Conservation (phyloP, 2,329 filamentous ascomycete species). For the Pseudodiploospora longispora region DNA sequence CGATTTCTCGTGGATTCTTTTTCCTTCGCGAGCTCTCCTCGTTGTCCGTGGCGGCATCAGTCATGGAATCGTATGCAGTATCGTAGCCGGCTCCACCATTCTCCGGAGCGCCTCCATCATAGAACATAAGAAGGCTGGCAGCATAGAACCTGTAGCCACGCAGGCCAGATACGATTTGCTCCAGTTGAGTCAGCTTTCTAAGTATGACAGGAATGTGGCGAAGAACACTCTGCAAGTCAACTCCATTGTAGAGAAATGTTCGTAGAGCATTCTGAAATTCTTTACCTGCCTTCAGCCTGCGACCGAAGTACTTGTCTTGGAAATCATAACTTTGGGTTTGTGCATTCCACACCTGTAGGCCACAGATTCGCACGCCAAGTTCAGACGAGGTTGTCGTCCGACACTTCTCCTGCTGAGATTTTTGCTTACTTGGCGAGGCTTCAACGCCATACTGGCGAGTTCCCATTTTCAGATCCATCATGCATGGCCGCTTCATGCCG, state of each 20-base stretch:
- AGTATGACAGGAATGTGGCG: slow-evolving; percentile 84
- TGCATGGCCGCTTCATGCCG: slow-evolving; percentile 93
- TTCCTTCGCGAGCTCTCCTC: slow-evolving; percentile 43
- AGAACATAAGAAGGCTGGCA: slow-evolving; percentile 88
- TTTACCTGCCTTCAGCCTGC: slow-evolving; percentile 73
- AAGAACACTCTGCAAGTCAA: slow-evolving; percentile 69
- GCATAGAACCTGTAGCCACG: slow-evolving; percentile 92
- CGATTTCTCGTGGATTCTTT: slow-evolving; percentile 56
- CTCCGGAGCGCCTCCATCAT: slow-evolving; percentile 69
- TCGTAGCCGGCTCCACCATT: slow-evolving; percentile 32
- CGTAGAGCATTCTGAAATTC: slow-evolving; percentile 87
- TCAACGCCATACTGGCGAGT: slow-evolving; percentile 95
- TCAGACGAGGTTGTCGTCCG: slow-evolving; percentile 84
- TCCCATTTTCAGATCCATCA: slow-evolving; percentile 97
- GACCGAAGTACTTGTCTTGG: slow-evolving; percentile 95
- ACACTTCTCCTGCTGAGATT: slow-evolving; percentile 89
- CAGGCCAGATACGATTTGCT: slow-evolving; percentile 71
- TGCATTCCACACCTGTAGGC: slow-evolving; percentile 92
- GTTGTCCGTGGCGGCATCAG: slow-evolving; percentile 49
- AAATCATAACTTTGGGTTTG: slow-evolving; percentile 81
- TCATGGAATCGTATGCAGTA: slow-evolving; percentile 48
- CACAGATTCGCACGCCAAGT: slow-evolving; percentile 87
- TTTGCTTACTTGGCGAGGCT: slow-evolving; percentile 82
- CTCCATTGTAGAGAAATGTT: slow-evolving; percentile 84
- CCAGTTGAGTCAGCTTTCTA: slow-evolving; percentile 73